phyloP scores from a whole-genome alignment of 1,139 yeast species.

The Pichia sp. region DNA sequence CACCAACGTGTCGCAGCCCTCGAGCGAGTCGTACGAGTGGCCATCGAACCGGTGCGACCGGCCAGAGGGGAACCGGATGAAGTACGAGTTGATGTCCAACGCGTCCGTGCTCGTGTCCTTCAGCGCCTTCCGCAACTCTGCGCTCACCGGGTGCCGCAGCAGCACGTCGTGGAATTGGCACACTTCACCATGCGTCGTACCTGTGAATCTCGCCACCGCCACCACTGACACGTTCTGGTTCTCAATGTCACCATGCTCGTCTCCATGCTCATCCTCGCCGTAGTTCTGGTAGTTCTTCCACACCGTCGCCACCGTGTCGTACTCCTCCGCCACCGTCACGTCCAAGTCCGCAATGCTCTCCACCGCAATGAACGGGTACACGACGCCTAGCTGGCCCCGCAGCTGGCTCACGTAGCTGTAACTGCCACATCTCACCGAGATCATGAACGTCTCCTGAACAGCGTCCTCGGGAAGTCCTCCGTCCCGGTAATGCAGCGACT shows the following conservation, averaged over 20 bases:
- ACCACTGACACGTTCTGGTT: neutral
- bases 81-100: neutral
- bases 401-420: neutral
- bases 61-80: constrained; percentile 9
- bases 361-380: constrained; percentile 6
- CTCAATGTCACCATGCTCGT: neutral
- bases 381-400: neutral
- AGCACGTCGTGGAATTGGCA: neutral
- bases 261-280: neutral
- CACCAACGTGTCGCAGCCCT: constrained; percentile 11
- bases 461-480: neutral
- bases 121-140: neutral
- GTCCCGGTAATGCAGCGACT: neutral
- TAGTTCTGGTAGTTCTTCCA: constrained; percentile 6
- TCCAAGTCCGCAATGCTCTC: constrained; percentile 5
- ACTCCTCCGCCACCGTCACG: constrained; percentile 2
- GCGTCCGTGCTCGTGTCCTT: neutral
- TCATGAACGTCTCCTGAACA: constrained; percentile 11
- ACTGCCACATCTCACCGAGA: neutral
- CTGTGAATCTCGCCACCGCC: neutral
- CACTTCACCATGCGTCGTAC: neutral
- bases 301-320: neutral
- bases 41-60: constrained; percentile 7
- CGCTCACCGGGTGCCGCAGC: neutral
- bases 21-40: constrained; percentile 18